Percentiles rank a stretch among this genome's conserved stretches.
Evolutionary conservation across 495 filamentous ascomycete genomes (phyloP).

Genomic region (Penicillium pulvis): DNA sequence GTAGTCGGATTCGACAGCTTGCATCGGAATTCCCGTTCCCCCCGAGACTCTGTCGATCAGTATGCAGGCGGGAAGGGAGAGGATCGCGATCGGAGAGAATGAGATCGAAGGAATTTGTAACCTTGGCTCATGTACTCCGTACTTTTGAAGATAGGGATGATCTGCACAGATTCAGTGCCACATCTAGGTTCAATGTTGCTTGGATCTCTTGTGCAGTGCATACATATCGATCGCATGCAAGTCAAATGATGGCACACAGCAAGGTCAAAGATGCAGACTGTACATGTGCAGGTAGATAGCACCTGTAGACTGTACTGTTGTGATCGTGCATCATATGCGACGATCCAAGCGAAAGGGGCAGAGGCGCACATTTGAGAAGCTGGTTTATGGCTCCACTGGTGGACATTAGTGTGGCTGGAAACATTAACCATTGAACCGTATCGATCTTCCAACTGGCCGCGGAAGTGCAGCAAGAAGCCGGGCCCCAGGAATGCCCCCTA

Average conservation of each 20-base stretch:
- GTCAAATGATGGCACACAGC: background rate
- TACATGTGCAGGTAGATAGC: background rate
- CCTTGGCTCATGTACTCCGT: background rate
- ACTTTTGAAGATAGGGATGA: background rate
- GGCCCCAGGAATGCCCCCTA: slow-evolving; percentile 3
- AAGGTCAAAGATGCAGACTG: too few relatives aligned
- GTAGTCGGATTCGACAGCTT: slow-evolving; percentile 23
- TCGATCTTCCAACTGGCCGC: slow-evolving; percentile 17
- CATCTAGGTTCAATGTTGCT: background rate
- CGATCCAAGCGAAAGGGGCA: slow-evolving; percentile 6
- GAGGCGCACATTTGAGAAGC: slow-evolving; percentile 6
- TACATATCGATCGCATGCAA: background rate
- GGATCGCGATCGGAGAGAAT: slow-evolving; percentile 19
- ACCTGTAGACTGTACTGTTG: background rate
- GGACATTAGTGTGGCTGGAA: slow-evolving; percentile 21
- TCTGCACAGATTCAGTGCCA: background rate
- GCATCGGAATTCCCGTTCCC: slow-evolving; percentile 23
- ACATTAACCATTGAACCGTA: slow-evolving; percentile 11
- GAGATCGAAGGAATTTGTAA: slow-evolving; percentile 6
- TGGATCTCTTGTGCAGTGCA: background rate
- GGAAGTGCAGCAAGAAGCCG: slow-evolving; percentile 24
- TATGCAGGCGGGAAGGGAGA: slow-evolving; percentile 20
- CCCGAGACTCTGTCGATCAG: slow-evolving; percentile 13
- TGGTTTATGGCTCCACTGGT: slow-evolving; percentile 16
- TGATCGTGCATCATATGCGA: background rate